Evolutionary conservation across 2,329 filamentous ascomycete genomes (phyloP).

Genomic region (Chrysosporium keratinophilum): DNA sequence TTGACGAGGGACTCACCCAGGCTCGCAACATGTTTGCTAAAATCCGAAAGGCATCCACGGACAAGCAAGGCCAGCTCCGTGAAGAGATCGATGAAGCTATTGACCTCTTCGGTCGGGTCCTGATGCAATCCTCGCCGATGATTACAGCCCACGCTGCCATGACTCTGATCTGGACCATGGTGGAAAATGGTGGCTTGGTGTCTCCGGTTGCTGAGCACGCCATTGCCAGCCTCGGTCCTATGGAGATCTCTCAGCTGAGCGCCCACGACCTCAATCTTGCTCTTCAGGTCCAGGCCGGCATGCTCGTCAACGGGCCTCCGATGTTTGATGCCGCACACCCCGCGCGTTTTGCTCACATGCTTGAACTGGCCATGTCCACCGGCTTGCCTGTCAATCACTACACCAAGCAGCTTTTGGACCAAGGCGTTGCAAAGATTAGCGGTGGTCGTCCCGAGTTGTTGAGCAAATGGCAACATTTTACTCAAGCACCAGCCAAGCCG

Average conservation of each 20-base stretch:
- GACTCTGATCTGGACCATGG: constrained; percentile 53
- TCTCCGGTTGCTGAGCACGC: constrained; percentile 51
- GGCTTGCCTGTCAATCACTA: constrained; percentile 45
- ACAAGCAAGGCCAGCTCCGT: constrained; percentile 42
- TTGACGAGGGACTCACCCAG: constrained; percentile 68
- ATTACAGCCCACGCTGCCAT: constrained; percentile 47
- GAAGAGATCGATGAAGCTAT: constrained; percentile 83
- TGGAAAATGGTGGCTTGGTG: constrained; percentile 54
- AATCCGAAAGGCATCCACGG: constrained; percentile 54
- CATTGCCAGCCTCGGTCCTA: constrained; percentile 50
- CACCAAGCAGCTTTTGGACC: constrained; percentile 48
- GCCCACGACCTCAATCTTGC: constrained; percentile 46
- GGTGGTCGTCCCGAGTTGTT: constrained; percentile 38
- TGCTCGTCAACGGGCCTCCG: constrained; percentile 34
- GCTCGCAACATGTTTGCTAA: constrained; percentile 79
- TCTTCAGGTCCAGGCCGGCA: constrained; percentile 49
- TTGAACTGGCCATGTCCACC: constrained; percentile 47
- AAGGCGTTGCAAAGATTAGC: constrained; percentile 46
- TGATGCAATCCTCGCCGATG: constrained; percentile 43
- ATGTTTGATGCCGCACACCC: constrained; percentile 47
- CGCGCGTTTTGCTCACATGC: constrained; percentile 51
- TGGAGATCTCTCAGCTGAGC: constrained; percentile 48
- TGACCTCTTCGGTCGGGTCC: constrained; percentile 54
- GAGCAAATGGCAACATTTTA: constrained; percentile 49
- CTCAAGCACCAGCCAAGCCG: constrained; percentile 21